Evolutionary conservation across 2,329 filamentous ascomycete species (phyloP), one percentile per base, ranked within the genome.

Genomic region (Aureobasidium uvarum): DNA sequence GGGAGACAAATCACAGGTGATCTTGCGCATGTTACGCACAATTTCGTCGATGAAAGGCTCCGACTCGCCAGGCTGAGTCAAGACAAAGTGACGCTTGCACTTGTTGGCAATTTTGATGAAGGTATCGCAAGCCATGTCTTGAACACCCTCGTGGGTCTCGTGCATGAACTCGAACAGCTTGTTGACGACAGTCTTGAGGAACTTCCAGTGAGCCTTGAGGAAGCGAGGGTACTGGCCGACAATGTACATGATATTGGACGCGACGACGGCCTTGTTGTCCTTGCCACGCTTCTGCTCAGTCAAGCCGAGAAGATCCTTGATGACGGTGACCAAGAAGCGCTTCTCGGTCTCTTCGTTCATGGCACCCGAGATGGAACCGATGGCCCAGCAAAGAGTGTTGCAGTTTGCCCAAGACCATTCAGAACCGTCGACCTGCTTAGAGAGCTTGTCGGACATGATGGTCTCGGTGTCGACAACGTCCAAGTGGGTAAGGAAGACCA

Each of bases 141-240:
- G 96, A 31, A 99, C 95, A 88, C 91, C 95, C 81, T 99, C 95
- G 74, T 99, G 95, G 1, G 95, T 98, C 79, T 99, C 95, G 77
- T 99, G 95, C 95, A 99, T 99, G 76, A 99, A 99, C 80, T 99
- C 95, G 74, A 99, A 99, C 5, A 99, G 85, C 82, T 99, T 99
- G 81, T 99, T 99, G 74, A 99, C 95, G 20, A 99, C 95, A 2
- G 95, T 99, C 86, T 99, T 99, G 65, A 99, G 83, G 80, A 99
- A 99, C 77, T 99, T 99, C 95, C 95, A 99, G 78, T 99, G 95
- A 1, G 95, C 95, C 81, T 99, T 99, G 72, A 99, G 81, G 81
- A 99, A 99, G 23, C 95, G 91, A 43, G 95, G 95, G 75, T 99
- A 99, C 76, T 99, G 95, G 66, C 95, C 95, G 68, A 99, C 95